These are phyloP conservation scores for Fusarium newnesense DNA, from an alignment of 2,329 filamentous ascomycete species.

Conservation along the genomic window DNA sequence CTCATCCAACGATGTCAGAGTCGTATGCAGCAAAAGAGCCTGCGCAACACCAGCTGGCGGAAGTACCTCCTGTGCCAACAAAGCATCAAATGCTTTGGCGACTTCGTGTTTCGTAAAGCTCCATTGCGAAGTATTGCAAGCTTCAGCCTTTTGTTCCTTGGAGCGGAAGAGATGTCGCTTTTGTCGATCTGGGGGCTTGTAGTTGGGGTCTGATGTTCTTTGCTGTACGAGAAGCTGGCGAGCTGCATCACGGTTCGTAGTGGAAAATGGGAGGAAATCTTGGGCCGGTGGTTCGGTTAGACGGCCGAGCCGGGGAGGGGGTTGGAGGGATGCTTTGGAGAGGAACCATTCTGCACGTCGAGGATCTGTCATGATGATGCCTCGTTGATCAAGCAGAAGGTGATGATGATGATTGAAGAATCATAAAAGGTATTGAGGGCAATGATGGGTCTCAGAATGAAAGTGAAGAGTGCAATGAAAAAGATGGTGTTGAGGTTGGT, in stretches of 20 bases:
- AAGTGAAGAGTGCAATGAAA: background rate
- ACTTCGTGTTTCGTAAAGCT: constrained; percentile 27
- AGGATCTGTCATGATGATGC: background rate
- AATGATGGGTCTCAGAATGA: background rate
- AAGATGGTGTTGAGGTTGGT: background rate
- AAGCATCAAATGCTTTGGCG: background rate
- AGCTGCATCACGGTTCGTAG: background rate
- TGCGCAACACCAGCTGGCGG: constrained; percentile 17
- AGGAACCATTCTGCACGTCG: constrained; percentile 22
- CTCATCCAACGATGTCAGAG: constrained; percentile 1
- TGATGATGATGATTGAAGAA: background rate
- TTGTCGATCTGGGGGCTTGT: background rate
- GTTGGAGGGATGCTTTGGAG: constrained; percentile 6
- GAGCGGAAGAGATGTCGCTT: constrained; percentile 9
- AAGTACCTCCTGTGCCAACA: background rate
- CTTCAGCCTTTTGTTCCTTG: constrained; percentile 1
- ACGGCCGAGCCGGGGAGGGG: background rate
- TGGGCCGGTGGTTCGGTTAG: constrained; percentile 7
- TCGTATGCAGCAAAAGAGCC: background rate
- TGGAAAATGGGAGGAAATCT: constrained; percentile 5
- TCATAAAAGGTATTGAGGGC: background rate
- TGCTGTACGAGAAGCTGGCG: constrained; percentile 12
- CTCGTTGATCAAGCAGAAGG: background rate
- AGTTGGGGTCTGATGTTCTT: background rate
- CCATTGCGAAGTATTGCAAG: constrained; percentile 4